Evolutionary conservation across 192 early-diverging fungal genomes (phyloP).

Genomic region (Backusella morwellensis): DNA sequence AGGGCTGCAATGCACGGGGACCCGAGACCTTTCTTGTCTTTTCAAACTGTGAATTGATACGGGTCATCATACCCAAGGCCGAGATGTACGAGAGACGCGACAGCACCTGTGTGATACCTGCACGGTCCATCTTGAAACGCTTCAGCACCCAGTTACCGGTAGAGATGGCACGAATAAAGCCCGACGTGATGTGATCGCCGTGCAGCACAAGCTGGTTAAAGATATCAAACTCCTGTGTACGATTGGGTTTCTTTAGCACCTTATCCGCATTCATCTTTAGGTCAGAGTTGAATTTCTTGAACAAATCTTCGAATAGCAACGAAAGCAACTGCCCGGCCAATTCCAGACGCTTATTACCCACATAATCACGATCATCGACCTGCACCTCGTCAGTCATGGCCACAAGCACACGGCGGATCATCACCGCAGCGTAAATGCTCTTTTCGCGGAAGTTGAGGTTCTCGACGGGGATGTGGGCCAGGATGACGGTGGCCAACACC

Average conservation of each 20-base stretch:
- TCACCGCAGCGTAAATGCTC: constrained; percentile 89
- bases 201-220: constrained; percentile 70
- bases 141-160: constrained; percentile 98
- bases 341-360: constrained; percentile 98
- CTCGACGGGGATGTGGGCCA: constrained; percentile 89
- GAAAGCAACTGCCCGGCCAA: constrained; percentile 93
- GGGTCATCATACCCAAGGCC: constrained; percentile 96
- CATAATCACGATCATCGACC: constrained; percentile 96
- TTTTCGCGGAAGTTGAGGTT: constrained; percentile 89
- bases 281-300: constrained; percentile 88
- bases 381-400: constrained; percentile 78
- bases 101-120: constrained; percentile 95
- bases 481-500: constrained; percentile 79
- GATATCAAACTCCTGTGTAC: constrained; percentile 87
- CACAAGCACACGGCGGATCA: constrained; percentile 89
- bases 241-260: constrained; percentile 83
- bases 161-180: constrained; percentile 89
- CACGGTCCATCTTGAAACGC: constrained; percentile 99
- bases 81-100: constrained; percentile 91
- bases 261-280: constrained; percentile 92
- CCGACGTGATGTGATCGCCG: constrained; percentile 85
- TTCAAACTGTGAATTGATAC: constrained; percentile 96
- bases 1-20: constrained; percentile 94
- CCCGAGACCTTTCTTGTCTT: constrained; percentile 98
- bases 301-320: constrained; percentile 96